These are phyloP conservation scores for Blastobotrys raffinosifermentans DNA, from an alignment of 1,139 yeast species.

Conservation along the genomic window DNA sequence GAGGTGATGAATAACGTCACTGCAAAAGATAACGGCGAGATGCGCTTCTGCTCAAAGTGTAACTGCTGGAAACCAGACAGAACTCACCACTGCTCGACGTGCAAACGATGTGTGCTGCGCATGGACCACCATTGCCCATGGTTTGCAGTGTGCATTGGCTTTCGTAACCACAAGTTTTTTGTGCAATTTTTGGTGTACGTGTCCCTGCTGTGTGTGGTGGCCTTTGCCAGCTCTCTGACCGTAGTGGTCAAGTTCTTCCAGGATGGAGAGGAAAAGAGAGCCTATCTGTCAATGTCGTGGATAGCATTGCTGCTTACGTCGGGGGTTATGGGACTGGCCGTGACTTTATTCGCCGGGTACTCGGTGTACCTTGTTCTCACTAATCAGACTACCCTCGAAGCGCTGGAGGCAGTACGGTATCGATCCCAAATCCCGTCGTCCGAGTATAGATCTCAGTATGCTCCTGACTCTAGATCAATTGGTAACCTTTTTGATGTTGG, in stretches of 20 bases:
- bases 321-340: slow-evolving; percentile 57
- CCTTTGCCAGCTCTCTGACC: slow-evolving; percentile 36
- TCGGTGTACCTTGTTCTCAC: slow-evolving; percentile 51
- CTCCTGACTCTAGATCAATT: slow-evolving; percentile 37
- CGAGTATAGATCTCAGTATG: slow-evolving; percentile 35
- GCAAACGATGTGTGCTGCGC: slow-evolving; percentile 34
- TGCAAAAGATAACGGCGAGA: slow-evolving; percentile 42
- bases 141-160: slow-evolving; percentile 89
- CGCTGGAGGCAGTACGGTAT: slow-evolving; percentile 55
- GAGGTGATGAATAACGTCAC: slow-evolving; percentile 33
- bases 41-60: slow-evolving; percentile 67
- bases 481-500: slow-evolving; percentile 81
- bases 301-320: slow-evolving; percentile 56
- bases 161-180: slow-evolving; percentile 69
- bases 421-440: slow-evolving; percentile 41
- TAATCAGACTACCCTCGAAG: slow-evolving; percentile 80
- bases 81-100: slow-evolving; percentile 38
- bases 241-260: slow-evolving; percentile 49
- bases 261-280: slow-evolving; percentile 21
- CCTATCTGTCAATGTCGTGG: slow-evolving; percentile 52
- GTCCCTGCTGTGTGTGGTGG: slow-evolving; percentile 43
- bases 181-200: slow-evolving; percentile 65
- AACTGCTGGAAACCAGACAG: slow-evolving; percentile 90
- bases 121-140: slow-evolving; percentile 94
- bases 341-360: slow-evolving; percentile 53